These are phyloP conservation scores for Fonsecaea nubica DNA, from an alignment of 2,329 filamentous ascomycete species.

Conservation along the genomic window DNA sequence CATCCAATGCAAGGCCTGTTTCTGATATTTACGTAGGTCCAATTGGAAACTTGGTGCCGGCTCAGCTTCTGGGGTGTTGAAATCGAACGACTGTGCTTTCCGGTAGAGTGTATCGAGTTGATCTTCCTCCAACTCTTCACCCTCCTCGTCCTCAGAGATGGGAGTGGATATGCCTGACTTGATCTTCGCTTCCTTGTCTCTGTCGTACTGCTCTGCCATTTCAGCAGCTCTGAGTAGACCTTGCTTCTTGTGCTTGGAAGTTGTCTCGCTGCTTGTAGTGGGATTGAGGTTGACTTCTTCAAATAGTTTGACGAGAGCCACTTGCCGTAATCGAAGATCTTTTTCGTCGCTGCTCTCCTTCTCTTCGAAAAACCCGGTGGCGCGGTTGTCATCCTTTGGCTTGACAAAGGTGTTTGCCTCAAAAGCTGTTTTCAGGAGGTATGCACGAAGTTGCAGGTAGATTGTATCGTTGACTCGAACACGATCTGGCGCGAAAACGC, in stretches of 20 bases:
- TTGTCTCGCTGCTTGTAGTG: conserved; percentile 73
- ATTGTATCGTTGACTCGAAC: conserved; percentile 90
- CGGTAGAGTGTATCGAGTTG: conserved; percentile 93
- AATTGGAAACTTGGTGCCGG: conserved; percentile 82
- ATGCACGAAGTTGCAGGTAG: conserved; percentile 86
- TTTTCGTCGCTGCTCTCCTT: conserved; percentile 87
- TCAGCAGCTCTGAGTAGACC: conserved; percentile 87
- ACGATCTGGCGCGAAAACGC: conserved; percentile 85
- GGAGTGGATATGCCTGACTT: conserved; percentile 62
- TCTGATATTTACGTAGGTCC: conserved; percentile 88
- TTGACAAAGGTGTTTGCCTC: conserved; percentile 66
- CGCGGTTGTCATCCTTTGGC: conserved; percentile 71
- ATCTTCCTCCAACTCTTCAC: conserved; percentile 89
- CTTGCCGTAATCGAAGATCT: conserved; percentile 79
- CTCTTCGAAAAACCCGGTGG: conserved; percentile 78
- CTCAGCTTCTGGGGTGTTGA: conserved; percentile 84
- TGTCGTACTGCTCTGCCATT: conserved; percentile 75
- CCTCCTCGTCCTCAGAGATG: conserved; percentile 75
- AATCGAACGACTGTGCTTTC: conserved; percentile 97
- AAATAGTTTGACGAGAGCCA: conserved; percentile 85
- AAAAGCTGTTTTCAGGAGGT: conserved; percentile 76
- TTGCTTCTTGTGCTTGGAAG: conserved; percentile 80
- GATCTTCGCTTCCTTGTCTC: conserved; percentile 56
- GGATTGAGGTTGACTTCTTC: conserved; percentile 86
- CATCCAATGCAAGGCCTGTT: conserved; percentile 97